These are phyloP conservation scores for Fragilaria radians DNA, from an alignment of 108 stramenopile species.

Conservation along the genomic window DNA sequence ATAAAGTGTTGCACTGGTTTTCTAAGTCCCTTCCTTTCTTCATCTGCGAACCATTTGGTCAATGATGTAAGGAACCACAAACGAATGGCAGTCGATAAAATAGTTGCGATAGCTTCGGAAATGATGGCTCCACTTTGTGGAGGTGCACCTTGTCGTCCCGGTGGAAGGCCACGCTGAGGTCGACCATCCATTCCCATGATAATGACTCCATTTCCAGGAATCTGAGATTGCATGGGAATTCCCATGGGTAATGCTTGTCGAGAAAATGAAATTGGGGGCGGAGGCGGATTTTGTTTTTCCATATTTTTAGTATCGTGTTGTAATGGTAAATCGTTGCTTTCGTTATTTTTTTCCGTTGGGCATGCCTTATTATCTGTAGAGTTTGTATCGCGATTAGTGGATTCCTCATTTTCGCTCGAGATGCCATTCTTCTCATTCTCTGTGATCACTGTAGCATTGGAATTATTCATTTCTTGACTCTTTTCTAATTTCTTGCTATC, in stretches of 20 bases:
- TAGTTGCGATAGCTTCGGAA: background rate
- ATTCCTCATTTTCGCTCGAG: too few relatives aligned
- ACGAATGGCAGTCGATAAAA: slow-evolving; percentile 1
- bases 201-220: background rate
- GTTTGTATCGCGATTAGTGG: too few relatives aligned
- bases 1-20: slow-evolving; percentile 66
- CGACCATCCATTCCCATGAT: slow-evolving; percentile 1
- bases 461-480: too few relatives aligned
- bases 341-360: too few relatives aligned
- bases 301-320: too few relatives aligned
- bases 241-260: background rate
- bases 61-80: slow-evolving; percentile 8
- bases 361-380: too few relatives aligned
- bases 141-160: background rate
- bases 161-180: slow-evolving; percentile 9
- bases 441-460: too few relatives aligned
- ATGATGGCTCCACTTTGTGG: background rate
- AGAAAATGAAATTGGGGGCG: too few relatives aligned
- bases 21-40: slow-evolving; percentile 24
- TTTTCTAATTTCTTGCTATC: too few relatives aligned
- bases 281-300: too few relatives aligned
- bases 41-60: slow-evolving; percentile 15
- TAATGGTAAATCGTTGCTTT: too few relatives aligned
- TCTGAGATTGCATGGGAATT: background rate
- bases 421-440: too few relatives aligned